Conservation (phyloP, 2,329 filamentous ascomycete genomes). For the Emmonsiellopsis sp. region DNA sequence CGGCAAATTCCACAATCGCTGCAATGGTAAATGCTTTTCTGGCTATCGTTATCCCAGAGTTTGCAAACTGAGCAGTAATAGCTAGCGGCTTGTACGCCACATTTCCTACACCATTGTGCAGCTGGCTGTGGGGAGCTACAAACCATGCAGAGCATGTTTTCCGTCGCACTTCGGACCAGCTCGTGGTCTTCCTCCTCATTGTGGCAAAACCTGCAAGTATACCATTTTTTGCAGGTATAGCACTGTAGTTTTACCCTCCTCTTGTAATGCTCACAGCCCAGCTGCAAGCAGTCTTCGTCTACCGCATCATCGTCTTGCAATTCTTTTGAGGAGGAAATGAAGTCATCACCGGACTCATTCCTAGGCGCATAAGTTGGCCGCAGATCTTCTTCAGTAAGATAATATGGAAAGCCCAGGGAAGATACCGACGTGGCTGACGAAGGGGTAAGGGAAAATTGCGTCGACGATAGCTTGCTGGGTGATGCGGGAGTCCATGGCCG, state of each 20-base stretch:
- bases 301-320: conserved; percentile 39
- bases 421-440: conserved; percentile 18
- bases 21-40: conserved; percentile 92
- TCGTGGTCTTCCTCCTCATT: conserved; percentile 71
- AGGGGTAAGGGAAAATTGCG: conserved; percentile 20
- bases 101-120: conserved; percentile 66
- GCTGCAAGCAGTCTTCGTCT: conserved; percentile 41
- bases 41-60: conserved; percentile 88
- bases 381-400: conserved; percentile 47
- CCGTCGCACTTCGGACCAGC: conserved; percentile 72
- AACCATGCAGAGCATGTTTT: conserved; percentile 96
- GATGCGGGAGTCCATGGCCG: conserved; percentile 22
- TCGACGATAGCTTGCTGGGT: conserved; percentile 19
- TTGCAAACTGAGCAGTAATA: conserved; percentile 96
- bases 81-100: conserved; percentile 66
- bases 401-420: conserved; percentile 25
- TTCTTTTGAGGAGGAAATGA: conserved; percentile 23
- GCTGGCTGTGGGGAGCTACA: conserved; percentile 79
- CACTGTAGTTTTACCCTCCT: conserved; percentile 96
- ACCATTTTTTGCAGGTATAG: conserved; percentile 80
- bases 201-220: conserved; percentile 90
- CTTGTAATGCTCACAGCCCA: conserved; percentile 89
- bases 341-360: conserved; percentile 9
- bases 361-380: conserved; percentile 56
- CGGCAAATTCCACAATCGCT: conserved; percentile 92